Conservation (phyloP, 768 basidiomycete genomes). For the Leccinum disarticulatum region DNA sequence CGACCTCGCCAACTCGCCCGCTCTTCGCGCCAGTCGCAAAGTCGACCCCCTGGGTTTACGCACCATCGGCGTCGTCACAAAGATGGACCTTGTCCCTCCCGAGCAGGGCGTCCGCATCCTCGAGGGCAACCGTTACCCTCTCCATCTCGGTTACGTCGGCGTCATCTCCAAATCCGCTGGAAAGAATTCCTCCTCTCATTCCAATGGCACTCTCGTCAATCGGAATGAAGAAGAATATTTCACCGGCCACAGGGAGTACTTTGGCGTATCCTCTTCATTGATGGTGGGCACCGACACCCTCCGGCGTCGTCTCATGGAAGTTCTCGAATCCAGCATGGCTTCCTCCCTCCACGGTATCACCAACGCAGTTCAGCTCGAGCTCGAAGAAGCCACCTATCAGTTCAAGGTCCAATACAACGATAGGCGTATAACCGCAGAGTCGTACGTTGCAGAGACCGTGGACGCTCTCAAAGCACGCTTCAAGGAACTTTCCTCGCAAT, state of each 20-base stretch:
- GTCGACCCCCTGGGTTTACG: conserved; percentile 94
- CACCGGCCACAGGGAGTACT: conserved; percentile 57
- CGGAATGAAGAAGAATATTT: conserved; percentile 72
- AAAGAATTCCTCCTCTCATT: conserved; percentile 52
- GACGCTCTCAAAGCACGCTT: conserved; percentile 89
- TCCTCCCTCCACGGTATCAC: conserved; percentile 93
- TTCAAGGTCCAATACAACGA: conserved; percentile 99
- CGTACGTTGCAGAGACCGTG: conserved; percentile 96
- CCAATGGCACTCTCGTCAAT: conserved; percentile 48
- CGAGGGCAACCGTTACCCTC: conserved; percentile 89
- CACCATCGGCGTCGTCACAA: conserved; percentile 97
- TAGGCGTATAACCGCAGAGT: conserved; percentile 89
- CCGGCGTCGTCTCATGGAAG: conserved; percentile 90
- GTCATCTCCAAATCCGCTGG: conserved; percentile 84
- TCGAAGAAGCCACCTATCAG: conserved; percentile 96
- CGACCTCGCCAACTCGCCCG: conserved; percentile 97
- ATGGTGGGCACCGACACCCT: conserved; percentile 94
- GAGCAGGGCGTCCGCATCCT: conserved; percentile 81
- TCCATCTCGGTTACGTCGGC: conserved; percentile 96
- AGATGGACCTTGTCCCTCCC: conserved; percentile 95
- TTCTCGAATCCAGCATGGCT: conserved; percentile 96
- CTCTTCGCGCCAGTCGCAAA: conserved; percentile 86
- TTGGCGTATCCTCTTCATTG: conserved; percentile 58
- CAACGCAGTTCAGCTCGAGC: conserved; percentile 94
- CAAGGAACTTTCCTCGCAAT: conserved; percentile 80